These are phyloP conservation scores for Coniophora puteana DNA, from an alignment of 1,284 basidiomycete species.

Conservation along the genomic window DNA sequence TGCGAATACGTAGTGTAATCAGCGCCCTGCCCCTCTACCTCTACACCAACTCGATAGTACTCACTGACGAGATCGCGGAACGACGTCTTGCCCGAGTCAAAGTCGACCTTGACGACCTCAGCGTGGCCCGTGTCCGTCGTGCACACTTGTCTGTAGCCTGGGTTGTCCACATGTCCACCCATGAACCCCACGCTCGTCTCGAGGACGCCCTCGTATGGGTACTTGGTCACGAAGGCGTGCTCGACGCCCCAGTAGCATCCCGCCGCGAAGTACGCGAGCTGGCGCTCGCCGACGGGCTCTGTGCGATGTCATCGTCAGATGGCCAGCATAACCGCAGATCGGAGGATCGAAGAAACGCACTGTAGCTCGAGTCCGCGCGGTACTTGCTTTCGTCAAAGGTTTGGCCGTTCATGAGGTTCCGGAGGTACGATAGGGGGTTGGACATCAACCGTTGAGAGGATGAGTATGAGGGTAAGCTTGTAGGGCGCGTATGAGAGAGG, in stretches of 20 bases:
- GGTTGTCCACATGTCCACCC: conserved; percentile 65
- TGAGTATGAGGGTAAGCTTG: no score
- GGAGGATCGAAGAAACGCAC: no score
- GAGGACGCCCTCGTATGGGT: conserved; percentile 67
- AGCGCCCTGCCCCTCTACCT: no score
- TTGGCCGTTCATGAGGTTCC: background rate
- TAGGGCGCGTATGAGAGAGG: no score
- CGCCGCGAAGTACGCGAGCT: conserved; percentile 75
- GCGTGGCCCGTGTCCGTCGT: conserved; percentile 84
- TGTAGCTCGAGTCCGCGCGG: no score
- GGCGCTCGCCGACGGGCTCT: no score
- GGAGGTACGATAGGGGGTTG: no score
- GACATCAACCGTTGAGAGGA: no score
- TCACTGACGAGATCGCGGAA: conserved; percentile 83
- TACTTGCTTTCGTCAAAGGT: background rate
- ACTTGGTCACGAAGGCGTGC: conserved; percentile 84
- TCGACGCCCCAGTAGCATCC: conserved; percentile 88
- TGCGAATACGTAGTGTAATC: no score
- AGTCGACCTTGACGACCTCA: conserved; percentile 85
- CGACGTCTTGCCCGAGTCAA: conserved; percentile 73
- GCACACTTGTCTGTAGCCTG: conserved; percentile 79
- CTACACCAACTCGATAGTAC: conserved; percentile 28
- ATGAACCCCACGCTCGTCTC: conserved; percentile 81
- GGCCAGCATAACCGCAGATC: background rate
- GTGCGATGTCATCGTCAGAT: no score